These are phyloP conservation scores for Oryza officinalis DNA, from an alignment of 176 grass and related monocot genomes.

Conservation along the genomic window DNA sequence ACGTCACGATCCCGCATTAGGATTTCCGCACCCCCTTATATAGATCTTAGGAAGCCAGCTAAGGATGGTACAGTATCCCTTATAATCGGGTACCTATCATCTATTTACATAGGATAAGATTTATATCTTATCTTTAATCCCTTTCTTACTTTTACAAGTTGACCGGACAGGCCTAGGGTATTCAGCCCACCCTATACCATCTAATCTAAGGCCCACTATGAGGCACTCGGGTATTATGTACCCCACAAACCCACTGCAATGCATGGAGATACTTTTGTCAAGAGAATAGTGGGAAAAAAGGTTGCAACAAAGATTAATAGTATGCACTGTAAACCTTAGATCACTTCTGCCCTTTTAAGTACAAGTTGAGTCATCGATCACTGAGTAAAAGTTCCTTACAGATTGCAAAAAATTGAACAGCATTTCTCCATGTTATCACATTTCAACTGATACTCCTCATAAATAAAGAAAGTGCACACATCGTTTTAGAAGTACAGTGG, in stretches of 20 bases:
- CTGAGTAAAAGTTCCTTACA: not conserved
- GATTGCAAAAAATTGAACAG: slow-evolving; percentile 1
- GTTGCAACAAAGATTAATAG: not conserved
- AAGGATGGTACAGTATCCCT: no score
- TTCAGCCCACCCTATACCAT: no score
- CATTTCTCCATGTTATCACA: not conserved
- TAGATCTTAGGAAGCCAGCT: no score
- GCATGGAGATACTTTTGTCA: not conserved
- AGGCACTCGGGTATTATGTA: no score
- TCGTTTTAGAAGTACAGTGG: slow-evolving; percentile 5
- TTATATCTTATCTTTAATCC: no score
- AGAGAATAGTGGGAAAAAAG: not conserved
- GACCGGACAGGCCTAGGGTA: no score
- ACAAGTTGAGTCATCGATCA: not conserved
- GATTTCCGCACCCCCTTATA: no score
- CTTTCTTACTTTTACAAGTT: no score
- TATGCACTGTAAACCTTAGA: not conserved
- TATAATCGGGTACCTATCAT: no score
- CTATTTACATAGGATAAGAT: no score
- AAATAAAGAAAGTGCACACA: not conserved
- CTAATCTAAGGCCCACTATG: no score
- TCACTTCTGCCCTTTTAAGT: not conserved
- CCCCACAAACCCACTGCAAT: not conserved
- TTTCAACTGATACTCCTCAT: not conserved
- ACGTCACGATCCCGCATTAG: no score